Base-by-base conservation (phyloP, 768 basidiomycete species). In the Hygrocybe coccinea region DNA sequence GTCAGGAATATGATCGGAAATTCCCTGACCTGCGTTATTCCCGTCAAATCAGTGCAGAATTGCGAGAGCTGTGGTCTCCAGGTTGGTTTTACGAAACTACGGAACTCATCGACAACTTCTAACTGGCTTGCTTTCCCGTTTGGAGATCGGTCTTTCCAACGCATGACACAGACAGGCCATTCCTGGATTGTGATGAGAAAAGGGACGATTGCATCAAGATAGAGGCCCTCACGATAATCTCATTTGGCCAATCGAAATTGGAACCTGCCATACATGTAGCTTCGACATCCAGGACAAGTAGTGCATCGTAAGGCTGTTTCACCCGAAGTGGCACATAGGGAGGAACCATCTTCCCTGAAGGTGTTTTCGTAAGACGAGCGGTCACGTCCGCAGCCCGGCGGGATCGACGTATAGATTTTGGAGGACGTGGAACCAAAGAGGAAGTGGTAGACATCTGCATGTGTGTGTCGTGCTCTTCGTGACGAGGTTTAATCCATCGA, bases 241-340 rank as follows among this genome's bases (percentile, higher is more conserved):
- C 95, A 70, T 97, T 97, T 2, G 95, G 90, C 72, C 85, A 95
- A 53, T 86, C 81, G 60, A 92, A 90, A 62, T 79, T 78, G 34
- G 82, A 78, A 36, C 86, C 87, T 62, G 68, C 69, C 43, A 79
- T 66, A 62, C 92, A 95, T 2, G 92, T 95, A 11, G 85, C 92
- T 67, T 95, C 92, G 50, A 95, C 86, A 62, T 97, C 95, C 54
- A 95, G 76, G 35, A 97, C 86, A 15, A 97, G 81, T 64, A 92
- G 92, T 4, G 81, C 83, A 46, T 93, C 90, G 64, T 82, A 89
- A 0, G 81, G 68, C 56, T 81, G 79, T 50, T 69, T 71, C 24
- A 64, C 50, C 47, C 59, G 66, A 17, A n/a, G n/a, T n/a, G n/a
- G n/a, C n/a, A n/a, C n/a, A n/a, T n/a, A n/a, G n/a, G 29, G 29